A percentile compares a stretch with the other conserved stretches of the same genome.
Evolutionary conservation across 208 protist species (phyloP).

Genomic region (Wallacemonas sp.): DNA sequence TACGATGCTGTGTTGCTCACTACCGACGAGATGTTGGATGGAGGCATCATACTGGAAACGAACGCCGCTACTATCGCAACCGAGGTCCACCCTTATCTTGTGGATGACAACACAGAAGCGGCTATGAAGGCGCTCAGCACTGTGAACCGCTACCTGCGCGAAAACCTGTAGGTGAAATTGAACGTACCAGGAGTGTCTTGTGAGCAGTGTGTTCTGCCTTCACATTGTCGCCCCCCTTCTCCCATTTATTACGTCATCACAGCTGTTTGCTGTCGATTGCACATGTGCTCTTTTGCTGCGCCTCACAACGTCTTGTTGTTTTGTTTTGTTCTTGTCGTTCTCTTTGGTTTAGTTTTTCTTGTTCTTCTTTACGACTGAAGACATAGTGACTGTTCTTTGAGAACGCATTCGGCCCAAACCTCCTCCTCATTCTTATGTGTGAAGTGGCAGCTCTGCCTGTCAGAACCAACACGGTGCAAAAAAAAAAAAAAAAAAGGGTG

Average conservation of each 20-base stretch:
- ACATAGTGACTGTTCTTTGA: background rate
- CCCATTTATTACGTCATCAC: too few species aligned
- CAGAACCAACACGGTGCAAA: background rate
- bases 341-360: background rate
- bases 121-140: constrained; percentile 69
- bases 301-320: background rate
- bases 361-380: background rate
- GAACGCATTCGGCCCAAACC: background rate
- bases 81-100: constrained; percentile 63
- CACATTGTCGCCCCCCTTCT: too few species aligned
- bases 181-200: too few species aligned
- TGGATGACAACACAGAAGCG: constrained; percentile 55
- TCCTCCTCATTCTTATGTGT: background rate
- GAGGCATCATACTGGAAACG: constrained; percentile 87
- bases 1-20: constrained; percentile 87
- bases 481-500: background rate
- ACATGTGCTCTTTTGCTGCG: background rate
- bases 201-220: too few species aligned
- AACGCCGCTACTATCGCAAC: constrained; percentile 47
- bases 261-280: too few species aligned
- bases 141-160: constrained; percentile 85
- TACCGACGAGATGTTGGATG: constrained; percentile 91
- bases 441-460: background rate
- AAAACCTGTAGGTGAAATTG: constrained; percentile 63
- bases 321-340: background rate